A percentile compares a stretch with the other conserved stretches of the same genome.
Conservation (phyloP, 371 early-diverging fungal genomes). For the Paraphysoderma sedebokerense region DNA sequence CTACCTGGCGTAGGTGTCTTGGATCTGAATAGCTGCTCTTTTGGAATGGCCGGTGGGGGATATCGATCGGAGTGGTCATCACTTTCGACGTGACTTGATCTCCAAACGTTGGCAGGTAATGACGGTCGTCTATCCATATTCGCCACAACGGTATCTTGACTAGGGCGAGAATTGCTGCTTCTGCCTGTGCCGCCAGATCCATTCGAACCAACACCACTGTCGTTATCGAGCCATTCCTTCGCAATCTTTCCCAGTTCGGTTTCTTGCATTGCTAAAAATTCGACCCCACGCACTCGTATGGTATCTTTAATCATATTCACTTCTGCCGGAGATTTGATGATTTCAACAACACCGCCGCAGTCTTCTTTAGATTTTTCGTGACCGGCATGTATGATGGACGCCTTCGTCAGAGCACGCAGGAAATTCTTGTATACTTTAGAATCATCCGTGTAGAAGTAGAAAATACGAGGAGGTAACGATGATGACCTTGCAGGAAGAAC, state of each 20-base stretch:
- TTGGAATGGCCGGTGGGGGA: neutral
- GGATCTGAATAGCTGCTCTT: neutral
- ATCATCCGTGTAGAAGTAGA: conserved; percentile 38
- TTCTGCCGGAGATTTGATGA: neutral
- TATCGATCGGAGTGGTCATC: neutral
- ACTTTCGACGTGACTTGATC: too few species aligned
- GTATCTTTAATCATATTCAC: neutral
- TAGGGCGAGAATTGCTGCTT: too few species aligned
- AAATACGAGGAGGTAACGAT: too few species aligned
- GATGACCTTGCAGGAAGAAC: too few species aligned
- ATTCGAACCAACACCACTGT: neutral
- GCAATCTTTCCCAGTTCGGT: neutral
- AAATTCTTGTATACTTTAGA: conserved; percentile 25
- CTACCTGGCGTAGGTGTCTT: neutral
- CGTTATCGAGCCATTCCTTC: neutral
- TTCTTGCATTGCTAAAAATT: too few species aligned
- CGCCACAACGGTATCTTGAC: too few species aligned
- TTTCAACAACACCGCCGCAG: neutral
- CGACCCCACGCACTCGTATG: neutral
- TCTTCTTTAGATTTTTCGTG: neutral
- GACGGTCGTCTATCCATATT: neutral
- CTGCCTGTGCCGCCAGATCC: too few species aligned
- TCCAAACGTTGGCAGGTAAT: neutral
- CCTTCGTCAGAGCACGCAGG: conserved; percentile 43
- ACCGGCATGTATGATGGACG: conserved; percentile 21